These are phyloP conservation scores for Magnolia changhungtana DNA, from an alignment of 164 flowering plant species.

Conservation along the genomic window DNA sequence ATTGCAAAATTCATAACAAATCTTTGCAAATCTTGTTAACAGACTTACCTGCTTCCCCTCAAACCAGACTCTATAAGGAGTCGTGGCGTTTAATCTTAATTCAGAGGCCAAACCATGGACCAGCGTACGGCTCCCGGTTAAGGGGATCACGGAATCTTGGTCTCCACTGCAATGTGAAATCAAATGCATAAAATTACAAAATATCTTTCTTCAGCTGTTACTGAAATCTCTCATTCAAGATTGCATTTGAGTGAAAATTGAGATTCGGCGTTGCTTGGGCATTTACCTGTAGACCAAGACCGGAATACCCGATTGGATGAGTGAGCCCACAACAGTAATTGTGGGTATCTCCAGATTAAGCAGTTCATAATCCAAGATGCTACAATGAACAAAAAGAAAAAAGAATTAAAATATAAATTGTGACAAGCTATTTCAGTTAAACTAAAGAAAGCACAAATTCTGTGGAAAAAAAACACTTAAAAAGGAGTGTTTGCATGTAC, in stretches of 20 bases:
- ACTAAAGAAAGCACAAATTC: background rate
- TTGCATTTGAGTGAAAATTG: background rate
- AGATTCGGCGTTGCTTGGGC: background rate
- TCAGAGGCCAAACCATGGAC: conserved; percentile 56
- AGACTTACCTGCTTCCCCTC: conserved; percentile 63
- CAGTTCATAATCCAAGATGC: conserved; percentile 68
- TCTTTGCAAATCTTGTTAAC: background rate
- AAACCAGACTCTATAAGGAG: conserved; percentile 88
- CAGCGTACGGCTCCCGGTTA: conserved; percentile 71
- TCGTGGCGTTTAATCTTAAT: conserved; percentile 55
- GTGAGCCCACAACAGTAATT: conserved; percentile 53
- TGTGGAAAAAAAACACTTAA: too few relatives aligned
- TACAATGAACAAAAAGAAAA: conserved; percentile 15
- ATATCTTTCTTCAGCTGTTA: background rate
- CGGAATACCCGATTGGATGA: conserved; percentile 58
- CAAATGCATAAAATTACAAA: background rate
- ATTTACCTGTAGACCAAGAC: conserved; percentile 36
- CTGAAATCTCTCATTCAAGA: background rate
- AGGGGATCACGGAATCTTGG: conserved; percentile 89
- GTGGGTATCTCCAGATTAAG: conserved; percentile 81
- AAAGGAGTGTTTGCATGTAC: background rate
- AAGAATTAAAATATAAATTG: background rate
- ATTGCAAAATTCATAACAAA: too few relatives aligned
- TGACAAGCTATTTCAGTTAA: conserved; percentile 1
- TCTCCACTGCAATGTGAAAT: conserved; percentile 57